These are phyloP conservation scores for Arthrobotrys entomopaga DNA, from an alignment of 2,329 filamentous ascomycete genomes.

Conservation along the genomic window DNA sequence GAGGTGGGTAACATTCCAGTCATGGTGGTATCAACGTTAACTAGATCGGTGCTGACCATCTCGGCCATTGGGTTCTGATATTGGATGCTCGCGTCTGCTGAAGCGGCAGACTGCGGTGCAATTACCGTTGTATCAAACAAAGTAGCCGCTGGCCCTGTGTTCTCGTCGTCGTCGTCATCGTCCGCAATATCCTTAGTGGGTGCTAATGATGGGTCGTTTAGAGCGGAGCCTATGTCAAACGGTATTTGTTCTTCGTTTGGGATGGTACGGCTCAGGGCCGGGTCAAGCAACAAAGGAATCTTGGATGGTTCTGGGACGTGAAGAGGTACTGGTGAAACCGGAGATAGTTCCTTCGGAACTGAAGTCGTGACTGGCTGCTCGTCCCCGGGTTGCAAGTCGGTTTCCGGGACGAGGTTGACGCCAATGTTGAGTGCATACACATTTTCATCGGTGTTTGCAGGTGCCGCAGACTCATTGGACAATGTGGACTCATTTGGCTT, in stretches of 20 bases:
- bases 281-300: slow-evolving; percentile 77
- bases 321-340: slow-evolving; percentile 76
- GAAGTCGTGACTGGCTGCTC: slow-evolving; percentile 47
- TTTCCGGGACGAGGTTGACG: slow-evolving; percentile 32
- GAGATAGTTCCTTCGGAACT: slow-evolving; percentile 62
- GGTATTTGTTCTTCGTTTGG: slow-evolving; percentile 52
- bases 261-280: slow-evolving; percentile 67
- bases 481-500: slow-evolving; percentile 20
- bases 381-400: slow-evolving; percentile 33
- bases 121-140: slow-evolving; percentile 19
- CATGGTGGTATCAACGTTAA: slow-evolving; percentile 34
- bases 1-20: slow-evolving; percentile 26
- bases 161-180: slow-evolving; percentile 16
- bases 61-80: slow-evolving; percentile 17
- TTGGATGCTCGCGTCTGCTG: slow-evolving; percentile 13
- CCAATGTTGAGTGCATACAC: slow-evolving; percentile 38
- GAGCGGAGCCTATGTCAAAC: slow-evolving; percentile 48
- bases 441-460: slow-evolving; percentile 23
- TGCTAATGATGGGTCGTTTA: slow-evolving; percentile 44
- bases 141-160: slow-evolving; percentile 2
- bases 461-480: background rate
- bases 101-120: slow-evolving; percentile 9
- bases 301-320: slow-evolving; percentile 75
- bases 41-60: slow-evolving; percentile 9
- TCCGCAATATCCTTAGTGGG: slow-evolving; percentile 9